Evolutionary conservation across 768 basidiomycete species (phyloP), one percentile per base, ranked within the genome.

Genomic region (Lentinula guzmanii): DNA sequence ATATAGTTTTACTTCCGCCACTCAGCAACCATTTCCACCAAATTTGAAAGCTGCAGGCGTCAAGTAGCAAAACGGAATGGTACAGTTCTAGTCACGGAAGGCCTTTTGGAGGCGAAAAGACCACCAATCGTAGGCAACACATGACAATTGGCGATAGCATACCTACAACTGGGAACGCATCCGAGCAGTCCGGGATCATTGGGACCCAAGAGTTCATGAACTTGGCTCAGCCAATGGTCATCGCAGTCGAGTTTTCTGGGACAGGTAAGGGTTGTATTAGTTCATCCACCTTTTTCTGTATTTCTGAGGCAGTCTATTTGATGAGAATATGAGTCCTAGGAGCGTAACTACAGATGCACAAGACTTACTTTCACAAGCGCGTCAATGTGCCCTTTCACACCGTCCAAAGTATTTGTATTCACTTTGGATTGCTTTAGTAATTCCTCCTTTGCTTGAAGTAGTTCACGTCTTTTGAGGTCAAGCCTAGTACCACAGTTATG

Each of bases 401-500:
- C 87, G 68, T 95, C 93, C 77, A 91, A 82, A 18, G 85, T 87
- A 45, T 80, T 70, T 33, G 82, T 74, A 70, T 92, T 89, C n/a
- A 79, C 68, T 74, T 88, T 90, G 76, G 89, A 90, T 69, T 90
- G 82, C 69, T 88, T 92, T 61, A 93, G 77, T 53, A 94, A 79
- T 9, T 90, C 87, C 55, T 94, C 91, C 70, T 92, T 93, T 63
- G 84, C 79, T 58, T 80, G 75, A 16, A 79, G 62, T 33, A 94
- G 83, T 58, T 90, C 87, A 69, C 86, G 90, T 67, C 82, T 84
- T 69, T 70, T 82, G 62, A 82, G 81, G 66, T 93, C 90, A 34
- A 93, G 81, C 63, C 92, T 93, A 70, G n/a, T 56, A 31, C 39
- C 50, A 16, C 3, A 10, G 46, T 52, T 37, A 60, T 41, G 61